Evolutionary conservation across 768 basidiomycete species (phyloP).

Genomic region (Suillus bovinus): DNA sequence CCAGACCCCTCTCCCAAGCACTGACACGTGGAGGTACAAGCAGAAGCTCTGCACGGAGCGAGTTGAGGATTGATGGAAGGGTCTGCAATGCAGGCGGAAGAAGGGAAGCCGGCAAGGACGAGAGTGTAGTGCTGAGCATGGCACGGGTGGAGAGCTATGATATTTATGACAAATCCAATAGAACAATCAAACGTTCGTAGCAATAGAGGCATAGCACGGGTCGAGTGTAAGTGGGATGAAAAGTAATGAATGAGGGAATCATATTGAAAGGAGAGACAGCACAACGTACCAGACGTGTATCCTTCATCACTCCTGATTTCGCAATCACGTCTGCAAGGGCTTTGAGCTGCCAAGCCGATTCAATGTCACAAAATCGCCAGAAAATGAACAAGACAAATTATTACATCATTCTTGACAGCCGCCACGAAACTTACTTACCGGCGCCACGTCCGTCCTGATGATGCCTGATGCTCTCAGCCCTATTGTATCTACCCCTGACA

Average conservation of each 20-base stretch:
- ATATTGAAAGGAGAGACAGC: neutral
- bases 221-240: slow-evolving; percentile 9
- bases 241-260: neutral
- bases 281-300: neutral
- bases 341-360: slow-evolving; percentile 36
- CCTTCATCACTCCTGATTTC: slow-evolving; percentile 2
- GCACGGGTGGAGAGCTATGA: slow-evolving; percentile 54
- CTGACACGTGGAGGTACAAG: slow-evolving; percentile 39
- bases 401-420: neutral
- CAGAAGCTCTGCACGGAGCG: slow-evolving; percentile 38
- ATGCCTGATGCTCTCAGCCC: slow-evolving; percentile 55
- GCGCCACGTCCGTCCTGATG: slow-evolving; percentile 54
- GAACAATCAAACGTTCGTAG: neutral
- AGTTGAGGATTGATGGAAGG: slow-evolving; percentile 33
- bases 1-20: slow-evolving; percentile 42
- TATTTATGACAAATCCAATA: neutral
- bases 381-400: neutral
- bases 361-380: slow-evolving; percentile 33
- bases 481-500: slow-evolving; percentile 33
- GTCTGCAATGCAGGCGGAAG: slow-evolving; percentile 31
- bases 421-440: slow-evolving; percentile 41
- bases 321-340: slow-evolving; percentile 32
- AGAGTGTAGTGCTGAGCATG: slow-evolving; percentile 52
- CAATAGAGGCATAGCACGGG: slow-evolving; percentile 15
- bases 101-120: slow-evolving; percentile 45